These are phyloP conservation scores for Phytophthora litchii DNA, from an alignment of 352 stramenopile species.

Conservation along the genomic window DNA sequence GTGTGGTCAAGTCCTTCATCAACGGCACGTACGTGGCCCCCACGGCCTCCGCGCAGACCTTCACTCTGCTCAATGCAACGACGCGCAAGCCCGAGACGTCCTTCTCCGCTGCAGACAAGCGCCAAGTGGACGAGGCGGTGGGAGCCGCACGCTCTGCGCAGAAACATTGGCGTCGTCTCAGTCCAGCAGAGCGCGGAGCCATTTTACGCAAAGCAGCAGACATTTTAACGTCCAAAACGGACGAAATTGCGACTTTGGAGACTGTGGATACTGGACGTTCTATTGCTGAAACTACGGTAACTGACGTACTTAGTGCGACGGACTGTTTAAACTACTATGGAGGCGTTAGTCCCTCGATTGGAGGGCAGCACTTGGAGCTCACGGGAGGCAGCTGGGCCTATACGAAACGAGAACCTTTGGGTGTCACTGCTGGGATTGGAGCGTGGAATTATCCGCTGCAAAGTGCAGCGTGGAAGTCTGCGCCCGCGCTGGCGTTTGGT, in stretches of 20 bases:
- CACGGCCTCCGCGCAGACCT: conserved; percentile 16
- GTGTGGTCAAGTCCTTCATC: conserved; percentile 72
- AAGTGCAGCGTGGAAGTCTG: conserved; percentile 83
- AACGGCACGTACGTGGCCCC: conserved; percentile 63
- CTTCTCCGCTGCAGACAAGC: conserved; percentile 49
- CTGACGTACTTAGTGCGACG: conserved; percentile 70
- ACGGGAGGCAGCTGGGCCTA: conserved; percentile 75
- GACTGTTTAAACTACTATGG: conserved; percentile 87
- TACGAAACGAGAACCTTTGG: conserved; percentile 74
- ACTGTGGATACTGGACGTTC: conserved; percentile 80
- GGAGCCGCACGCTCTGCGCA: conserved; percentile 48
- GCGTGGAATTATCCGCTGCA: conserved; percentile 88
- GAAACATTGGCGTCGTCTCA: conserved; percentile 63
- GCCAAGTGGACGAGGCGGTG: conserved; percentile 63
- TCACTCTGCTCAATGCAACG: conserved; percentile 69
- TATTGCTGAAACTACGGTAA: conserved; percentile 73
- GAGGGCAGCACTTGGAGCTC: conserved; percentile 73
- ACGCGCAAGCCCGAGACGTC: conserved; percentile 56
- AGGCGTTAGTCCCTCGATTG: conserved; percentile 64
- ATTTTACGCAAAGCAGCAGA: conserved; percentile 69
- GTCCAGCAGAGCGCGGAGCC: conserved; percentile 63
- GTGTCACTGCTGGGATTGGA: conserved; percentile 75
- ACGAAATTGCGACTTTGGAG: conserved; percentile 75
- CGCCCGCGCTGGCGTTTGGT: conserved; percentile 82
- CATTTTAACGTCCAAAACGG: conserved; percentile 60